Evolutionary conservation across 2,329 filamentous ascomycete species (phyloP), one percentile per base, ranked within the genome.

Genomic region (Purpureocillium takamizusanense): DNA sequence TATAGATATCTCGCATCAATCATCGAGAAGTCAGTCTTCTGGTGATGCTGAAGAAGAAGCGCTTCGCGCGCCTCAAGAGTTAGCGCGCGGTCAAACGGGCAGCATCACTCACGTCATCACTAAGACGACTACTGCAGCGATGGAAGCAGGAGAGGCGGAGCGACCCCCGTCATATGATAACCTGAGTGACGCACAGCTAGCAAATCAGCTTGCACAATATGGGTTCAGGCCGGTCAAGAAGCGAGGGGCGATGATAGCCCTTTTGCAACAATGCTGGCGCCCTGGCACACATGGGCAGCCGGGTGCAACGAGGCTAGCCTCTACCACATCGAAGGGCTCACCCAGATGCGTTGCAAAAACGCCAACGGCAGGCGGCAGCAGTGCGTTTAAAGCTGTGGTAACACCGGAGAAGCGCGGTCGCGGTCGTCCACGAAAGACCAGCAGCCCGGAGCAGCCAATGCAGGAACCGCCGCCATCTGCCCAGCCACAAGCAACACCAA

Each of bases 221-320:
- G 82, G 81, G 0, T 88, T 89, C 59, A 89, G 88, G 52, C 65
- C 79, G 1, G 64, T 88, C 23, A 85, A 80, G 53, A 76, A 67
- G 39, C 71, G 84, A 14, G 67, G 72, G 35, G 76, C 76, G 8
- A 86, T 86, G 80, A 78, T 89, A 43, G 66, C 75, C 2, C 58
- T 87, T 10, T 62, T 89, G 11, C 66, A 83, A 37, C 74, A 78
- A 51, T 88, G 85, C 55, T 88, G 83, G 82, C 61, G 73, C 46
- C 78, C 76, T 1, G 31, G 25, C 4, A 7, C 23, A 3, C 14
- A 14, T 11, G 9, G 27, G 8, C 15, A 11, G 8, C n/a, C 31
- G 17, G 35, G 35, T 18, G 8, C 11, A 4, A 8, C 15, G 34
- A 37, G 41, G 5, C n/a, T 37, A 21, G 40, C 40, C 11, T 35